Evolutionary conservation across 2,329 filamentous ascomycete species (phyloP).

Genomic region (Rasamsonia emersonii): DNA sequence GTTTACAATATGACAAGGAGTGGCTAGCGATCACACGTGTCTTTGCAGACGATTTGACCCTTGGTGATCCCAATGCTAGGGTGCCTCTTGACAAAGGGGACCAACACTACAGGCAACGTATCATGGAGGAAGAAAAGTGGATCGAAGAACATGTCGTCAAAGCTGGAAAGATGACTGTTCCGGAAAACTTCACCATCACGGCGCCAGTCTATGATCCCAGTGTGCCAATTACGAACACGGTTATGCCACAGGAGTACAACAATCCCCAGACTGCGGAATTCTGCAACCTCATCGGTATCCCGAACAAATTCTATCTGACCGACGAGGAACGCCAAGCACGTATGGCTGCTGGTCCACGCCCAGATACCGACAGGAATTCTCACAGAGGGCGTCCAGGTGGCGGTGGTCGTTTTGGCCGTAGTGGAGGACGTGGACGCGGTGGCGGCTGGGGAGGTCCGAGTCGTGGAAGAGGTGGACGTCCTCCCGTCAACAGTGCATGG

Average conservation of each 20-base stretch:
- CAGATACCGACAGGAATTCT: conserved; percentile 20
- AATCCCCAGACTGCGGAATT: conserved; percentile 80
- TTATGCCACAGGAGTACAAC: conserved; percentile 70
- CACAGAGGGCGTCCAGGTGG: conserved; percentile 11
- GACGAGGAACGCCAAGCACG: conserved; percentile 59
- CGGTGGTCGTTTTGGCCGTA: conserved; percentile 13
- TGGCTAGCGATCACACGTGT: conserved; percentile 90
- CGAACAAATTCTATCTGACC: conserved; percentile 66
- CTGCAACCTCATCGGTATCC: conserved; percentile 67
- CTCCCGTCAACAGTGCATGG: too few species aligned
- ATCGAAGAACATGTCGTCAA: conserved; percentile 66
- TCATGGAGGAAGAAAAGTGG: conserved; percentile 68
- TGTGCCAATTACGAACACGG: conserved; percentile 47
- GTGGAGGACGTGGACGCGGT: conserved; percentile 13
- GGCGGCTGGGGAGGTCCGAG: conserved; percentile 11
- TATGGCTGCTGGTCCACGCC: conserved; percentile 49
- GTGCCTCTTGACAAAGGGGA: conserved; percentile 58
- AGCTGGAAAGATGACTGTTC: conserved; percentile 56
- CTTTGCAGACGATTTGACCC: conserved; percentile 57
- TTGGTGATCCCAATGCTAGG: conserved; percentile 52
- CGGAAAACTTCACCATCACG: conserved; percentile 67
- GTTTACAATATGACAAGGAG: conserved; percentile 77
- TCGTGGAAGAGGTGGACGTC: too few species aligned
- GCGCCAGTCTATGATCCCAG: conserved; percentile 61
- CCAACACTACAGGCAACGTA: conserved; percentile 56